Conservation (phyloP, 805 yeast species). For the Yamadazyma akitaensis region DNA sequence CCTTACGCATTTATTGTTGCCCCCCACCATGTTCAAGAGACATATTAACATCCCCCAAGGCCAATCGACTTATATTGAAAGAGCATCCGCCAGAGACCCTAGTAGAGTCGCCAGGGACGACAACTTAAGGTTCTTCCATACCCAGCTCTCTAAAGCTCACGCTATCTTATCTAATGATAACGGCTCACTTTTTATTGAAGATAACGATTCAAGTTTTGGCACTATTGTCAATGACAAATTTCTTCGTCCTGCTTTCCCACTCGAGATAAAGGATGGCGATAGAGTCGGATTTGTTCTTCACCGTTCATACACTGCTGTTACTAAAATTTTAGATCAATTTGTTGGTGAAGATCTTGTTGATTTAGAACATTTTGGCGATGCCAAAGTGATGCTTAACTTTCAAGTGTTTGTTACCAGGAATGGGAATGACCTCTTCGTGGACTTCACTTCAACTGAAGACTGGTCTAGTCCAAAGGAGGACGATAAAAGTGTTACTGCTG, state of each 20-base stretch:
- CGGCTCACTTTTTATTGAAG: constrained; percentile 23
- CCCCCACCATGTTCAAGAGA: not conserved
- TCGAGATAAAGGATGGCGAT: constrained; percentile 23
- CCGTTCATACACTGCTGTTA: not conserved
- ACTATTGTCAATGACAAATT: constrained; percentile 29
- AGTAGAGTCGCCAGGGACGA: constrained; percentile 21
- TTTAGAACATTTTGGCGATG: not conserved
- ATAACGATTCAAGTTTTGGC: constrained; percentile 37
- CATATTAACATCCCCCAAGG: not conserved
- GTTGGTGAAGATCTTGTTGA: not conserved
- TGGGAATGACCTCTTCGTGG: not conserved
- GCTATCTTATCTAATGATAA: constrained; percentile 23
- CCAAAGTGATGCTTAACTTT: not conserved
- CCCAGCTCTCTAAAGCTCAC: constrained; percentile 39
- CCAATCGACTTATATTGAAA: constrained; percentile 11
- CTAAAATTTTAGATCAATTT: not conserved
- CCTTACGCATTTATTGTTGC: not conserved
- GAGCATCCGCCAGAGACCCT: constrained; percentile 32
- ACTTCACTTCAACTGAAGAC: not conserved
- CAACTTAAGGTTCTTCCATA: constrained; percentile 31
- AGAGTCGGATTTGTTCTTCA: constrained; percentile 31
- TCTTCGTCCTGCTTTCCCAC: constrained; percentile 19
- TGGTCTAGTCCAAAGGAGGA: not conserved
- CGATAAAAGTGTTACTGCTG: not conserved
- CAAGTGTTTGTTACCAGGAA: not conserved